phyloP scores from a whole-genome alignment of 1,139 yeast species.

The Zygotorulaspora mrakii region DNA sequence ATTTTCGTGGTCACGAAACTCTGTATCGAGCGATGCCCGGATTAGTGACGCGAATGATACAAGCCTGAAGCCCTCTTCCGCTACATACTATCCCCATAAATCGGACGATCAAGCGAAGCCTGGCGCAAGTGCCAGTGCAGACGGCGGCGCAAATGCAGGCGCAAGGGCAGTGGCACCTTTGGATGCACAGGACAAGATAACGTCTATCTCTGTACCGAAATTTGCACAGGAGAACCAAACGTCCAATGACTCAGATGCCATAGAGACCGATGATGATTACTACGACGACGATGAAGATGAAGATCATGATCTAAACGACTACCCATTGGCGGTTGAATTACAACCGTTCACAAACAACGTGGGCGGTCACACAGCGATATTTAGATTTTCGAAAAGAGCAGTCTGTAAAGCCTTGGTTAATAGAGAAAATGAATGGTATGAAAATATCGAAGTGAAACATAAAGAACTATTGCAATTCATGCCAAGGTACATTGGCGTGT shows the following conservation, averaged over 20 bases:
- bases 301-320: slow-evolving; percentile 40
- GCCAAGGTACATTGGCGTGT: slow-evolving; percentile 92
- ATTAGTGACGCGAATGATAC: too few relatives aligned
- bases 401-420: slow-evolving; percentile 94
- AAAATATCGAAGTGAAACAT: slow-evolving; percentile 73
- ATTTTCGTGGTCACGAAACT: slow-evolving; percentile 12
- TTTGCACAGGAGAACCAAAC: background rate
- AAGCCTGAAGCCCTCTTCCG: slow-evolving; percentile 63
- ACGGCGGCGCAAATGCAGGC: too few relatives aligned
- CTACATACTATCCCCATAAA: slow-evolving; percentile 64
- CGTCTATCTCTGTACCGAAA: too few relatives aligned
- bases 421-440: slow-evolving; percentile 88
- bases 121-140: too few relatives aligned
- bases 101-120: slow-evolving; percentile 22
- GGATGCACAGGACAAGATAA: too few relatives aligned
- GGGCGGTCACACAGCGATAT: slow-evolving; percentile 98
- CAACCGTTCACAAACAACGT: slow-evolving; percentile 88
- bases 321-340: slow-evolving; percentile 75
- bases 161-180: too few relatives aligned
- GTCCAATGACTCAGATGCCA: slow-evolving; percentile 16
- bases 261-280: slow-evolving; percentile 20
- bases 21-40: background rate
- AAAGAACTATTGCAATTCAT: slow-evolving; percentile 74
- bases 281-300: slow-evolving; percentile 26
- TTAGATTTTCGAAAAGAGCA: slow-evolving; percentile 83